Percentiles rank a stretch among this genome's conserved stretches.
Evolutionary conservation across 176 grass and related monocot genomes (phyloP).

Genomic region (Oryza glumipatula): DNA sequence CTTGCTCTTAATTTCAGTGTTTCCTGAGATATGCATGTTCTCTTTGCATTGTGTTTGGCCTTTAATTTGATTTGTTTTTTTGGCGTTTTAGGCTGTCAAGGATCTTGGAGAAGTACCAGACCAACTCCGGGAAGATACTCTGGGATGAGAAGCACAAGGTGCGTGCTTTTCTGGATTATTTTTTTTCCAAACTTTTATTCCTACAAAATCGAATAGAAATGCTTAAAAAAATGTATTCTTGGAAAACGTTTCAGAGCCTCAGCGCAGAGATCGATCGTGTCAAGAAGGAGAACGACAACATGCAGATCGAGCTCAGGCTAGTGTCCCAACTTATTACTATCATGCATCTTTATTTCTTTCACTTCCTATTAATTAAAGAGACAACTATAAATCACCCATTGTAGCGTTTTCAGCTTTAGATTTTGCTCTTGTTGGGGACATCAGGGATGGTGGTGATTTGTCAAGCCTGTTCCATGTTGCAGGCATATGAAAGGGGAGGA

Average conservation of each 20-base stretch:
- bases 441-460: not conserved
- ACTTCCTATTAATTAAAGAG: not conserved
- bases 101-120: conserved; percentile 96
- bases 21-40: not conserved
- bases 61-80: not conserved
- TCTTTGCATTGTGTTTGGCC: not conserved
- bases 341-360: not conserved
- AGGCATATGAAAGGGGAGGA: conserved; percentile 96
- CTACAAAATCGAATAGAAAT: not conserved
- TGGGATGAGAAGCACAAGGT: conserved; percentile 99
- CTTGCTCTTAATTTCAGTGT: not conserved
- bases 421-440: not conserved
- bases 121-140: conserved; percentile 90
- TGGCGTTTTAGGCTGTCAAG: conserved; percentile 56
- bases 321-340: conserved; percentile 19
- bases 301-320: conserved; percentile 96
- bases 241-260: conserved; percentile 62
- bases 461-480: not conserved
- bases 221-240: not conserved
- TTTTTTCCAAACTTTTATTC: not conserved
- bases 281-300: conserved; percentile 97
- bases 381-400: not conserved
- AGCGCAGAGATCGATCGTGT: conserved; percentile 84
- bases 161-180: not conserved
- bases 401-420: not conserved